Conservation (phyloP, 2,329 filamentous ascomycete genomes). For the Canariomyces notabilis region DNA sequence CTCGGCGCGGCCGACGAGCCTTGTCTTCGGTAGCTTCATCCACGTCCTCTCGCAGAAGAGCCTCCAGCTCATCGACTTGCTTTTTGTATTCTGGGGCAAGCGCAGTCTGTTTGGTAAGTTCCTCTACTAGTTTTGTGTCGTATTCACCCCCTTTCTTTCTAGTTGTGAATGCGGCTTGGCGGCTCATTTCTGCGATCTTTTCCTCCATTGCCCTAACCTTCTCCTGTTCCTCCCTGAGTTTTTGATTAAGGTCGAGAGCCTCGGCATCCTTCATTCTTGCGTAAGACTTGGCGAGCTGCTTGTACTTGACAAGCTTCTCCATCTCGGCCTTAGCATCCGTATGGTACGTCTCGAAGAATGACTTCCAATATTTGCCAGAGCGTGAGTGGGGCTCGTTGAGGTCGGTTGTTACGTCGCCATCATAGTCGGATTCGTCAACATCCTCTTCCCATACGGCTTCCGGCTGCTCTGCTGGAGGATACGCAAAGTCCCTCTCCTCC, state of each 20-base stretch:
- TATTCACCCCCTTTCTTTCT: conserved; percentile 38
- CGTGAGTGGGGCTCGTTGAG: conserved; percentile 69
- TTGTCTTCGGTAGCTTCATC: conserved; percentile 29
- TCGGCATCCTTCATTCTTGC: conserved; percentile 73
- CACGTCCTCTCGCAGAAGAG: conserved; percentile 41
- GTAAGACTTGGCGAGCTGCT: conserved; percentile 72
- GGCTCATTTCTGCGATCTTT: conserved; percentile 55
- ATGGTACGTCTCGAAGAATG: conserved; percentile 69
- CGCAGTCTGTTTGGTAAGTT: conserved; percentile 53
- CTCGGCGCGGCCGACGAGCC: conserved; percentile 33
- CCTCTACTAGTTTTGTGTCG: conserved; percentile 45
- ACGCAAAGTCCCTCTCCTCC: conserved; percentile 15
- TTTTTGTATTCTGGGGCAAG: conserved; percentile 54
- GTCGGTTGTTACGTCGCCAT: conserved; percentile 63
- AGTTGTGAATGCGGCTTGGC: conserved; percentile 44
- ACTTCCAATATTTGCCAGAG: conserved; percentile 76
- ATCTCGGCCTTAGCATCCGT: conserved; percentile 67
- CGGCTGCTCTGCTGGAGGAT: conserved; percentile 10
- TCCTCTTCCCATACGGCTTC: conserved; percentile 53
- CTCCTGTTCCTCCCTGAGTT: conserved; percentile 63
- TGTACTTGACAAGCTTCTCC: conserved; percentile 73
- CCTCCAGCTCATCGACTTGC: conserved; percentile 55
- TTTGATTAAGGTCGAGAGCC: conserved; percentile 59
- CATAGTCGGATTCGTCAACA: conserved; percentile 39
- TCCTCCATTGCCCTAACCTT: conserved; percentile 61